These are phyloP conservation scores for Achaetomiella virescens DNA, from an alignment of 495 filamentous ascomycete species.

Conservation along the genomic window DNA sequence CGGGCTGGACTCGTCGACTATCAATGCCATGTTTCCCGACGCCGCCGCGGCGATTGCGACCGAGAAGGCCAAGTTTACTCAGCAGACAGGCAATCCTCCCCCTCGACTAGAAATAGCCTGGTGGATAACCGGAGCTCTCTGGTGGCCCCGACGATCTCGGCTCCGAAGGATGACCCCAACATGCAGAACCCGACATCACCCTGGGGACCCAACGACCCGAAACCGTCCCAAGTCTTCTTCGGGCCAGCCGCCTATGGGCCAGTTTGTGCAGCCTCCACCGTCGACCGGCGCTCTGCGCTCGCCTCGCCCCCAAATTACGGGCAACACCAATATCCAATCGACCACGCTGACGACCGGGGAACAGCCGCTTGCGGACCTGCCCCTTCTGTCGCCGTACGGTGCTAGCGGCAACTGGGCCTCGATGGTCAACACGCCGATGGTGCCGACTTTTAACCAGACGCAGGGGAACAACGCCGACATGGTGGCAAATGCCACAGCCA, in stretches of 20 bases:
- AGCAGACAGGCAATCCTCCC: slow-evolving; percentile 84
- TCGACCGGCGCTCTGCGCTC: slow-evolving; percentile 79
- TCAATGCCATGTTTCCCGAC: slow-evolving; percentile 98
- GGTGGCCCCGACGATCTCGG: slow-evolving; percentile 69
- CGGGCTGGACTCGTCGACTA: slow-evolving; percentile 83
- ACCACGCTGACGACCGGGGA: slow-evolving; percentile 74
- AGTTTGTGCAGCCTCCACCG: slow-evolving; percentile 80
- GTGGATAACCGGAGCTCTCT: slow-evolving; percentile 78
- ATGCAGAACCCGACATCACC: slow-evolving; percentile 65
- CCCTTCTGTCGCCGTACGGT: slow-evolving; percentile 84
- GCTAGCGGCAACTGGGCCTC: slow-evolving; percentile 94
- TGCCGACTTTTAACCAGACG: slow-evolving; percentile 64
- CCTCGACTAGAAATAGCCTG: slow-evolving; percentile 89
- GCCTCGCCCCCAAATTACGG: slow-evolving; percentile 60
- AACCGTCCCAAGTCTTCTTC: slow-evolving; percentile 88
- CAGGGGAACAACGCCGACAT: slow-evolving; percentile 71
- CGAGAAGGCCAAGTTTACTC: slow-evolving; percentile 94
- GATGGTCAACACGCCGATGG: slow-evolving; percentile 97
- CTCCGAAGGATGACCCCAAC: slow-evolving; percentile 48
- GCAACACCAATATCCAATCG: slow-evolving; percentile 68
- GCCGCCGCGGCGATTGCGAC: slow-evolving; percentile 95
- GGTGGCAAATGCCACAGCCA: slow-evolving; percentile 97
- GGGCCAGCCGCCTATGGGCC: slow-evolving; percentile 88
- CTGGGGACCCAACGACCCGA: slow-evolving; percentile 59
- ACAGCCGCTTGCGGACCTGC: slow-evolving; percentile 58